Conservation (phyloP, 2,329 filamentous ascomycete genomes). For the Aspergillus pseudonomiae region DNA sequence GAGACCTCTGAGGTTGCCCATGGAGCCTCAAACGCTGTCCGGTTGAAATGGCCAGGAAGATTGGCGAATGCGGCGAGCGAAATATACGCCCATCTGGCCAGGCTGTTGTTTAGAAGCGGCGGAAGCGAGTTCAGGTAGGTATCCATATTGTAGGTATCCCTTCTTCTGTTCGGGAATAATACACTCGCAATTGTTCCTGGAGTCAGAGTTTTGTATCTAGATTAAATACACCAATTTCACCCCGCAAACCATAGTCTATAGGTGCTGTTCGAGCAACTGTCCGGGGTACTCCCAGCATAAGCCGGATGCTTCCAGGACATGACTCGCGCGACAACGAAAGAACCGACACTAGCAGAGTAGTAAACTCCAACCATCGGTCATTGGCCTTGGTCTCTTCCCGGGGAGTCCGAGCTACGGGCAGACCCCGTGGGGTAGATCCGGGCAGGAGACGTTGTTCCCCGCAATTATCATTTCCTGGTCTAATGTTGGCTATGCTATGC, state of each 20-base stretch:
- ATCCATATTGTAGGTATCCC: neutral
- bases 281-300: neutral
- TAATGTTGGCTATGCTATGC: neutral
- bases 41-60: conserved; percentile 15
- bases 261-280: neutral
- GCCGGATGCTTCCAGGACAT: neutral
- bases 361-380: neutral
- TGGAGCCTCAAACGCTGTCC: conserved; percentile 11
- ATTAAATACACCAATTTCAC: neutral
- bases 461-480: neutral
- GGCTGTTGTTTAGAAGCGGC: conserved; percentile 4
- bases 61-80: conserved; percentile 12
- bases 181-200: fast-evolving
- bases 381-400: neutral
- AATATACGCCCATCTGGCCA: conserved; percentile 16
- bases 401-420: neutral
- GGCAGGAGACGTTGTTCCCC: neutral
- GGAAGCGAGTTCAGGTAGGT: conserved; percentile 12
- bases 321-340: neutral
- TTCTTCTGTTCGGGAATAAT: neutral
- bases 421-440: neutral
- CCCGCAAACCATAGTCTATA: neutral
- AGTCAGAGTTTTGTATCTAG: neutral
- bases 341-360: neutral
- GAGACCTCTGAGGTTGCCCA: conserved; percentile 11